A percentile compares a stretch with the other conserved stretches of the same genome.
Conservation (phyloP, 768 basidiomycete genomes). For the Pulveroboletus sp. region DNA sequence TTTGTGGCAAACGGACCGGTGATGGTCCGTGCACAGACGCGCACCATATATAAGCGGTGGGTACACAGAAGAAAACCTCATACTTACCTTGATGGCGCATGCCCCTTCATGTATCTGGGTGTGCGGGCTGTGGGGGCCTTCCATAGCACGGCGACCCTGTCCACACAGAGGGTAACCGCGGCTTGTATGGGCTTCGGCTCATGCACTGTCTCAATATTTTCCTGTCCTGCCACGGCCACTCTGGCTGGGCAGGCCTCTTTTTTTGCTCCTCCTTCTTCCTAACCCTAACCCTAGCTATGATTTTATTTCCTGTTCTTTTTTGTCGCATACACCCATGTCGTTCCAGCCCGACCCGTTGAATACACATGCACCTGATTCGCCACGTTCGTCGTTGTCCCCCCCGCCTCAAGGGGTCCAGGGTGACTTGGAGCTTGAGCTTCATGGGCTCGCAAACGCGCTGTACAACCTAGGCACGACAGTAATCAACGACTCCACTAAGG, state of each 20-base stretch:
- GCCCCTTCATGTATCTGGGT: constrained; percentile 50
- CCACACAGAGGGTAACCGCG: constrained; percentile 41
- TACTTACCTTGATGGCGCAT: constrained; percentile 66
- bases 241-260: constrained; percentile 36
- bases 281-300: constrained; percentile 32
- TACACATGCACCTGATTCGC: constrained; percentile 42
- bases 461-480: constrained; percentile 83
- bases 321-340: constrained; percentile 11
- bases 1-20: background rate
- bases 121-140: constrained; percentile 50
- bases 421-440: constrained; percentile 69
- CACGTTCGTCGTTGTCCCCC: constrained; percentile 70
- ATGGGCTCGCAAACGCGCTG: constrained; percentile 71
- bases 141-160: constrained; percentile 56
- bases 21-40: constrained; percentile 17
- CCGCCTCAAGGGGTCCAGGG: constrained; percentile 66
- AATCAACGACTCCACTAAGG: constrained; percentile 78
- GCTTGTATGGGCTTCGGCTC: constrained; percentile 61
- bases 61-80: constrained; percentile 21
- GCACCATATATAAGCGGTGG: constrained; percentile 8
- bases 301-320: constrained; percentile 1
- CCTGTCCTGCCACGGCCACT: constrained; percentile 62
- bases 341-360: background rate
- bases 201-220: constrained; percentile 81
- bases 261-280: constrained; percentile 3